Base-by-base conservation (phyloP, 2,329 filamentous ascomycete species). In the Colletotrichum eremochloae region DNA sequence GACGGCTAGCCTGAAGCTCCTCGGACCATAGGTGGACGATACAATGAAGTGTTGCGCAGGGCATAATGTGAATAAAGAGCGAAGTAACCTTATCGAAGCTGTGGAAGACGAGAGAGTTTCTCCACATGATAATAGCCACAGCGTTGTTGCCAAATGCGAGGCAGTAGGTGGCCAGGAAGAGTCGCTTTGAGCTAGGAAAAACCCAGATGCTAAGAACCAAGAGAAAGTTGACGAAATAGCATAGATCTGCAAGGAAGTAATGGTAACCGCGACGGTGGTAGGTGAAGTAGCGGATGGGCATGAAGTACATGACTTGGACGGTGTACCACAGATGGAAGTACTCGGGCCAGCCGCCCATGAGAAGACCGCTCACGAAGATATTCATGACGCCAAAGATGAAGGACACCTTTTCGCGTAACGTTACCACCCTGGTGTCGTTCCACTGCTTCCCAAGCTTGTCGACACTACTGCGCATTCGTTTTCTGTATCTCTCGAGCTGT, bases 41-140 rank as follows among this genome's bases (percentile, higher is more conserved):
- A 79, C 94, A 97, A 82, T 99, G 96, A 15, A 99, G 88, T 1
- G 95, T 94, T 7, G 93, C 96, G 75, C 95, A 97, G 1, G 96
- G 96, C 96, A 99, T 99, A 78, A 99, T 97, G 82, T 99, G 96
- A 76, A 99, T 98, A 84, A 99, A 99, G n/a, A 99, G 88, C 80
- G 94, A 96, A 15, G 95, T 97, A 73, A 98, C 95, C 83, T 99
- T 99, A 87, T 99, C 96, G 83, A 99, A 91, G 79, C 94, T 97
- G 86, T 99, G 96, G 82, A 99, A 99, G 58, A 99, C 96, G 79
- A 99, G 89, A 42, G 95, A 98, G 81, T 99, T 99, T 75, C 96
- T 91, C 96, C 96, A 99, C 95, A 99, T 96, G 80, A 96, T 95
- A 81, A 99, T 98, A 15, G 96, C 96, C 58, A 98, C 91, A 29